Conservation (phyloP, 441 rosid species). For the Mallotus japonicus region DNA sequence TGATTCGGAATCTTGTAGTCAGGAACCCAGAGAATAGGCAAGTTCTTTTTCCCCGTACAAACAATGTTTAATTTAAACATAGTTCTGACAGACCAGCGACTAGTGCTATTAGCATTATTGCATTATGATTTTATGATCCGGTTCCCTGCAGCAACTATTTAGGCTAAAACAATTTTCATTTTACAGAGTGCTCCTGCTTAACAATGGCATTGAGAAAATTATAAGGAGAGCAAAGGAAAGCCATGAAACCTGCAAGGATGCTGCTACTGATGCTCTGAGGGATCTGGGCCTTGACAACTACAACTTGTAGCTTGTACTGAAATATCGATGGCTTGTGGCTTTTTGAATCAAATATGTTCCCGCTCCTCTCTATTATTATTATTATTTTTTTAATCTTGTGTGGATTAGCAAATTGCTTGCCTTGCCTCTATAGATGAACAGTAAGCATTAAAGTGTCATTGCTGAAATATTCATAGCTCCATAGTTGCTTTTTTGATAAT, state of each 20-base stretch:
- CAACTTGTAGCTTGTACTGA: constrained; percentile 39
- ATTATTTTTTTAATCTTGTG: background rate
- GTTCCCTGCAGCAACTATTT: background rate
- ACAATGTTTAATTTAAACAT: background rate
- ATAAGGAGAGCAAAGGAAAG: constrained; percentile 72
- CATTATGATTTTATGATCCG: background rate
- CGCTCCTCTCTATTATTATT: too few species aligned
- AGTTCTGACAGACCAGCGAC: background rate
- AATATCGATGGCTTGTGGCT: background rate
- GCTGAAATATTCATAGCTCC: background rate
- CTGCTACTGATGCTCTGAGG: constrained; percentile 89
- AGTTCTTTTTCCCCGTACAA: background rate
- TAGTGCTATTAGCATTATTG: background rate
- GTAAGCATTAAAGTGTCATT: background rate
- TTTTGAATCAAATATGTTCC: background rate
- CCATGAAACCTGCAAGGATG: constrained; percentile 65
- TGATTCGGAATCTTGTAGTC: constrained; percentile 86
- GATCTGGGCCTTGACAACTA: constrained; percentile 87
- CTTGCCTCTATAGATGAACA: background rate
- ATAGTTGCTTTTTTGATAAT: background rate
- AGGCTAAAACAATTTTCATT: background rate
- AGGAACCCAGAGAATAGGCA: constrained; percentile 88
- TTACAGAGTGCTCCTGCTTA: constrained; percentile 64
- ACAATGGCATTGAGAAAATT: constrained; percentile 63
- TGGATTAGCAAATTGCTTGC: background rate